Percentiles rank a stretch among this genome's conserved stretches.
These are phyloP conservation scores for Pseudocercospora macadamiae DNA, from an alignment of 2,329 filamentous ascomycete species.

Conservation along the genomic window DNA sequence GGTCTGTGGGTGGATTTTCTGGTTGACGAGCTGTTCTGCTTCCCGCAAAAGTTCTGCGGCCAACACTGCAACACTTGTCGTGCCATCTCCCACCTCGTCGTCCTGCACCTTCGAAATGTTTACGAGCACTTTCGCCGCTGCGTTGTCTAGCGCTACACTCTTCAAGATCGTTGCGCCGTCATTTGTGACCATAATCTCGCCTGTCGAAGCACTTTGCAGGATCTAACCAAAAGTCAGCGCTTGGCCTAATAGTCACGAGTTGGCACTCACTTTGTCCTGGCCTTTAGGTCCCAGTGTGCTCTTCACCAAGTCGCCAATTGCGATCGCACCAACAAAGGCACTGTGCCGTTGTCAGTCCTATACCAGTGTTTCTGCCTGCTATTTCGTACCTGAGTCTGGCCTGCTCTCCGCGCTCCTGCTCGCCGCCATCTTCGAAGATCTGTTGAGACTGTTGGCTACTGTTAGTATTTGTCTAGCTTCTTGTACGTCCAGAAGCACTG, in stretches of 20 bases:
- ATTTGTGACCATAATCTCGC: constrained; percentile 97
- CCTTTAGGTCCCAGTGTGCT: constrained; percentile 96
- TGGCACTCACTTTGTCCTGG: constrained; percentile 87
- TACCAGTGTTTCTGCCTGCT: background rate
- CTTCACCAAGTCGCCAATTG: constrained; percentile 96
- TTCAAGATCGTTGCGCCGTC: constrained; percentile 98
- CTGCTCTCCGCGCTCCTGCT: constrained; percentile 32
- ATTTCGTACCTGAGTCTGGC: constrained; percentile 28
- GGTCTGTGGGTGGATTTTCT: constrained; percentile 98
- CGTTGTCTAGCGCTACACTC: constrained; percentile 97
- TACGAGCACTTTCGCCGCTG: constrained; percentile 95
- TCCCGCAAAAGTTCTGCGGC: constrained; percentile 94
- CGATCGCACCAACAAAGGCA: constrained; percentile 96
- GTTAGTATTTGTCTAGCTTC: background rate
- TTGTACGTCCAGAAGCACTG: background rate
- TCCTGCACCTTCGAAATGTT: constrained; percentile 99
- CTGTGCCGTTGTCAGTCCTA: constrained; percentile 22
- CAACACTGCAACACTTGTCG: constrained; percentile 94
- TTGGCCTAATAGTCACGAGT: constrained; percentile 84
- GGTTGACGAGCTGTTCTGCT: constrained; percentile 94
- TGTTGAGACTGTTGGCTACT: constrained; percentile 20
- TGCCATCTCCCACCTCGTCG: constrained; percentile 97
- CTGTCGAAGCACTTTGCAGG: constrained; percentile 69
- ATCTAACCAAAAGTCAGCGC: constrained; percentile 54
- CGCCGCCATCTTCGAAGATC: constrained; percentile 30